Base-by-base conservation (phyloP, 2,329 filamentous ascomycete genomes). In the Dryadomyces quercus-mongolicae region DNA sequence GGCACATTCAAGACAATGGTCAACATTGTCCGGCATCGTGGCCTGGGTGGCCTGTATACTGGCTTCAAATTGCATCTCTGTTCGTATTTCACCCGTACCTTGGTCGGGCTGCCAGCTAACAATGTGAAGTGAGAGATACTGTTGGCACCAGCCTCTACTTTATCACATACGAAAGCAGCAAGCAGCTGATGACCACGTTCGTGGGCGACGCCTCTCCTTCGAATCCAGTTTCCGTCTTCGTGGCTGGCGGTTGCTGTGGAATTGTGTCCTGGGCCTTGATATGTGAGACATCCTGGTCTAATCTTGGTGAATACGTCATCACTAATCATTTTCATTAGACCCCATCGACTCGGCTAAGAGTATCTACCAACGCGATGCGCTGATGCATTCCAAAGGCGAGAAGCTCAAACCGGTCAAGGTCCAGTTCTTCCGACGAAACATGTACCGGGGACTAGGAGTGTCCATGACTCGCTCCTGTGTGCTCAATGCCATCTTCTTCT, bases 401-500 rank as follows among this genome's bases (percentile, higher is more conserved):
- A 76, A 69, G 53, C 80, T 84, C 34, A 77, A 81, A 58, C 76
- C 80, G 21, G 86, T 87, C 10, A 86, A 84, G 67, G 89, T 93
- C 56, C 76, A 85, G 56, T 91, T 89, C 68, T 86, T 89, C 69
- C 81, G 85, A 63, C 75, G 75, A 53, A 80, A 84, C 58, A 90
- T 90, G 81, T 94, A 93, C 69, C 82, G 87, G 61, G 88, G 88
- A 34, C 75, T 94, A 3, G 86, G 84, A 21, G 88, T 93, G 25
- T 91, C 86, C 42, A 91, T 93, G 82, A 78, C 81, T 60, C 82
- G 88, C 54, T 91, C 87, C 13, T 90, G 86, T 62, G 75, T 88
- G 52, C 83, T 93, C 61, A 94, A 94, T 66, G 87, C 88, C 60
- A 86, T 94, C 62, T 94, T 94, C 75, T 94, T 94, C 71, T 90